These are phyloP conservation scores for Pseudogymnoascus sp. DNA, from an alignment of 2,329 filamentous ascomycete genomes.

Conservation along the genomic window DNA sequence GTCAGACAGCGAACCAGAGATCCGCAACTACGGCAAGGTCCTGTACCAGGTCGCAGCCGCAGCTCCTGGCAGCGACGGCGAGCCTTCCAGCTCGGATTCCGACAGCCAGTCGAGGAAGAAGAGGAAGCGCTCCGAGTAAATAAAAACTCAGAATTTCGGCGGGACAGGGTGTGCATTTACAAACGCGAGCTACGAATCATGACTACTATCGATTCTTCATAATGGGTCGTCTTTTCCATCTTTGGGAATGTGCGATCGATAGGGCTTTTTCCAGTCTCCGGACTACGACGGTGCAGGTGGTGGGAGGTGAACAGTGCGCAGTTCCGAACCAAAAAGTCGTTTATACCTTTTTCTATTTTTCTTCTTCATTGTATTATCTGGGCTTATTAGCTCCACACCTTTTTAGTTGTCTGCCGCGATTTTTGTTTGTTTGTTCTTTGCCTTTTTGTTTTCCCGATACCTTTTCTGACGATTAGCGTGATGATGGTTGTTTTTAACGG, in stretches of 20 bases:
- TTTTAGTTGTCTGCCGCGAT: not conserved
- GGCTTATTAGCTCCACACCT: slow-evolving; percentile 10
- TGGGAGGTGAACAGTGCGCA: slow-evolving; percentile 21
- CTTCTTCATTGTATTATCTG: slow-evolving; percentile 28
- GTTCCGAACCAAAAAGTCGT: slow-evolving; percentile 25
- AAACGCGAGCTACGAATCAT: slow-evolving; percentile 25
- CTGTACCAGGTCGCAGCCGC: slow-evolving; percentile 76
- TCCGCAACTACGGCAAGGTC: slow-evolving; percentile 64
- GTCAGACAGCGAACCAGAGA: slow-evolving; percentile 50
- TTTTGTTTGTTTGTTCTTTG: slow-evolving; percentile 24
- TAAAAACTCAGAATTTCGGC: not conserved
- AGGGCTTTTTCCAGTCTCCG: slow-evolving; percentile 25
- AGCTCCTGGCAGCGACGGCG: slow-evolving; percentile 59
- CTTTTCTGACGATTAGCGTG: slow-evolving; percentile 31
- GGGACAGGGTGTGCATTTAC: slow-evolving; percentile 8
- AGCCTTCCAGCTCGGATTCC: slow-evolving; percentile 49
- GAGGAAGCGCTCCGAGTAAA: slow-evolving; percentile 64
- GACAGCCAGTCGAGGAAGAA: slow-evolving; percentile 61
- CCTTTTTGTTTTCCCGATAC: slow-evolving; percentile 16
- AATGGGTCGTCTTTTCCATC: slow-evolving; percentile 20
- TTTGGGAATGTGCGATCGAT: slow-evolving; percentile 23
- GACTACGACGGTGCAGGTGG: slow-evolving; percentile 28
- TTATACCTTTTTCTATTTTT: slow-evolving; percentile 18
- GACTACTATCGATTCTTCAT: slow-evolving; percentile 24
- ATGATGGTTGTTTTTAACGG: slow-evolving; percentile 24